Percentiles rank a stretch among this genome's conserved stretches.
Conservation (phyloP, 1,139 yeast species). For the Taphrina populina region DNA sequence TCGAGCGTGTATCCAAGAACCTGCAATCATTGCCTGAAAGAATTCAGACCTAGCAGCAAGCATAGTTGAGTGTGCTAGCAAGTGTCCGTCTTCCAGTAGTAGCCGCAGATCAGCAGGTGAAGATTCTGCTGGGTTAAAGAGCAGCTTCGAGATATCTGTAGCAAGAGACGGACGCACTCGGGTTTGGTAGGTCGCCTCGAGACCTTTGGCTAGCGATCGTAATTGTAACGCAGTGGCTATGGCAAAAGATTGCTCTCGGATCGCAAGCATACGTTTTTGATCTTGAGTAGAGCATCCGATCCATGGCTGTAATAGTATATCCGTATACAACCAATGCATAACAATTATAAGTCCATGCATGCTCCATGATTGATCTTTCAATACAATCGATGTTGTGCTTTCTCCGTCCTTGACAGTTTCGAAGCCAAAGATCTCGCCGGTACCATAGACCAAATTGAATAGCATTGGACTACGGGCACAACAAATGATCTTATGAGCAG, state of each 20-base stretch:
- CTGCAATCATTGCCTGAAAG: conserved; percentile 48
- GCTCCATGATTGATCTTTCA: conserved; percentile 32
- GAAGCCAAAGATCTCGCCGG: background rate
- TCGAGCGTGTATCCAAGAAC: conserved; percentile 32
- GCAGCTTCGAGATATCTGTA: conserved; percentile 37
- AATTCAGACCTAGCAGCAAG: conserved; percentile 60
- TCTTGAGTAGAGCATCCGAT: conserved; percentile 40
- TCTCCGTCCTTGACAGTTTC: background rate
- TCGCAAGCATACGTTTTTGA: conserved; percentile 37
- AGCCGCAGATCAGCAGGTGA: conserved; percentile 44
- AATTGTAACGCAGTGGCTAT: conserved; percentile 40
- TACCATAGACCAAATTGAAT: background rate
- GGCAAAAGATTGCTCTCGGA: conserved; percentile 42
- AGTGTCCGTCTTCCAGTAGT: conserved; percentile 50
- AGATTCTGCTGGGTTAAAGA: conserved; percentile 33
- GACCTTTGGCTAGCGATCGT: conserved; percentile 39
- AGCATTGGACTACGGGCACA: conserved; percentile 17
- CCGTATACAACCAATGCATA: conserved; percentile 54
- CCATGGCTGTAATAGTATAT: conserved; percentile 50
- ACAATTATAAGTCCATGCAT: conserved; percentile 46
- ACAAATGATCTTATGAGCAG: conserved; percentile 39
- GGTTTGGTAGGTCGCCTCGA: conserved; percentile 36
- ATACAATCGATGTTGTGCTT: background rate
- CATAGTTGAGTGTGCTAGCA: conserved; percentile 52
- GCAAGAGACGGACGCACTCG: conserved; percentile 39